Percentiles rank a stretch among this genome's conserved stretches.
Evolutionary conservation across 345 rosid species (phyloP).

Genomic region (Psidium guajava): DNA sequence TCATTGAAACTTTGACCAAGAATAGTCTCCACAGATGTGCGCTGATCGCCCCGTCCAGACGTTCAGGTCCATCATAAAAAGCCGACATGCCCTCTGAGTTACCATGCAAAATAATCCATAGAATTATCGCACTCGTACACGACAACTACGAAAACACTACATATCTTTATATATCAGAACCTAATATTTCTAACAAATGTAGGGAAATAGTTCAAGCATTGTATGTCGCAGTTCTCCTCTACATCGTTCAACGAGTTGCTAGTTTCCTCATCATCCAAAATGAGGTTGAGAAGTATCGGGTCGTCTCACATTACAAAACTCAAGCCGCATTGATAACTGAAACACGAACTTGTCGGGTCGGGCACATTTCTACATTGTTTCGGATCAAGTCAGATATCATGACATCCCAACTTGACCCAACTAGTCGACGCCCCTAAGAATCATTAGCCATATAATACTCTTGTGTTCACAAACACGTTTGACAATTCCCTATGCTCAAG

Average conservation of each 20-base stretch:
- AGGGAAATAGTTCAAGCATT: rapidly evolving
- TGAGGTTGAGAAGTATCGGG: background rate
- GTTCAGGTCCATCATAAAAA: background rate
- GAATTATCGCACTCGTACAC: background rate
- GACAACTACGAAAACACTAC: background rate
- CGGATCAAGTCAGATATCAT: too few species aligned
- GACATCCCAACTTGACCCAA: too few species aligned
- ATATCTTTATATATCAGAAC: background rate
- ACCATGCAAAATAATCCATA: background rate
- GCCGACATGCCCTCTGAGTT: background rate
- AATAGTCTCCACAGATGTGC: background rate
- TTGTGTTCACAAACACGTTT: background rate
- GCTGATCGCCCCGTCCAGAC: background rate
- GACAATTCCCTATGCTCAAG: too few species aligned
- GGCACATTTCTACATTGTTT: too few species aligned
- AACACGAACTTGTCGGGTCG: background rate
- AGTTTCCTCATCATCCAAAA: background rate
- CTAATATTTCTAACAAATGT: background rate
- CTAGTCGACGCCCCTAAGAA: too few species aligned
- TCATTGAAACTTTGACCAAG: background rate
- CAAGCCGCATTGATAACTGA: background rate
- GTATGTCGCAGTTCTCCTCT: background rate
- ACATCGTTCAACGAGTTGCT: background rate
- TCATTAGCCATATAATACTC: background rate
- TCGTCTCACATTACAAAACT: background rate